These are phyloP conservation scores for Eucalyptus marginata DNA, from an alignment of 345 rosid species.

Conservation along the genomic window DNA sequence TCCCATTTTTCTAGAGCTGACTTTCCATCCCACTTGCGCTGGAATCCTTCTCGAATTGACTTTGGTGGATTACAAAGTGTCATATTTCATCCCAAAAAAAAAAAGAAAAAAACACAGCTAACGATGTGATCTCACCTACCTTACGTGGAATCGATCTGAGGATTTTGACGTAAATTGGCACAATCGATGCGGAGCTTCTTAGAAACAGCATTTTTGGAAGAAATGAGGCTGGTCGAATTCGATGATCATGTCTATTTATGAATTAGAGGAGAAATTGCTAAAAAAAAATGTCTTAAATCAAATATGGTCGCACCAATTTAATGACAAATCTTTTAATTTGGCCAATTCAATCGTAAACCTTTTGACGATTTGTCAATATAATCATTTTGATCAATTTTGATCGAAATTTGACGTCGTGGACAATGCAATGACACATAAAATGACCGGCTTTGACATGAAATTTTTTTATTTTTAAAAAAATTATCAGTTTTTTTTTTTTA, in stretches of 20 bases:
- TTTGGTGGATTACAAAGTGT: not conserved
- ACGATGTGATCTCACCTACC: not conserved
- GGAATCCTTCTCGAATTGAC: not conserved
- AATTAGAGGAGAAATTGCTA: not conserved
- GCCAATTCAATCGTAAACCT: too few species aligned
- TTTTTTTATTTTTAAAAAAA: too few species aligned
- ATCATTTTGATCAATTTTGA: too few species aligned
- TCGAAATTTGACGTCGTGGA: accelerated
- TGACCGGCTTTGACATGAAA: accelerated
- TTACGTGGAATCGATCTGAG: not conserved
- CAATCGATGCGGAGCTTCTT: not conserved
- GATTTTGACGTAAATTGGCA: not conserved
- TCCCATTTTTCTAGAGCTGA: not conserved
- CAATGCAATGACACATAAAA: too few species aligned
- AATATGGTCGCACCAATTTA: accelerated
- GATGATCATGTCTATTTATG: not conserved
- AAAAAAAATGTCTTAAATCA: too few species aligned
- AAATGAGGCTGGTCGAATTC: not conserved
- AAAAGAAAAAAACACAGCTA: too few species aligned
- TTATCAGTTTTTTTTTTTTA: too few species aligned
- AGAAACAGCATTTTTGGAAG: not conserved
- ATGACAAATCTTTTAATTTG: too few species aligned
- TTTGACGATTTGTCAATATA: too few species aligned
- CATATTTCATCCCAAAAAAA: not conserved
- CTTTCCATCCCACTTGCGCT: not conserved